Conservation (phyloP, 1,284 basidiomycete genomes). For the Phellopilus nigrolimitatus region DNA sequence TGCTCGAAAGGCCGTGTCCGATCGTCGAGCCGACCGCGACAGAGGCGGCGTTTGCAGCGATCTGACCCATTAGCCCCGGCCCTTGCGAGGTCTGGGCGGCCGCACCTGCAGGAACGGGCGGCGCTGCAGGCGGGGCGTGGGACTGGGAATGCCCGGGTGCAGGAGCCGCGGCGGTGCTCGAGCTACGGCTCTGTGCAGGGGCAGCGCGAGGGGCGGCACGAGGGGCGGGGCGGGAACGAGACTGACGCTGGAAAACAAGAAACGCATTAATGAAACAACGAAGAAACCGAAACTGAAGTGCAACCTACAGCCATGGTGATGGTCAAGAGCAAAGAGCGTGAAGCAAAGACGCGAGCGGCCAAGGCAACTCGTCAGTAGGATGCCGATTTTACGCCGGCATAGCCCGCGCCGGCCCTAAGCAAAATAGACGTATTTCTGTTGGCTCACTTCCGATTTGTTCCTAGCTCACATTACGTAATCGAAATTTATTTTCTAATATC, state of each 20-base stretch:
- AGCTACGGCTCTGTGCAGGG: slow-evolving; percentile 39
- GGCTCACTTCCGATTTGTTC: slow-evolving; percentile 3
- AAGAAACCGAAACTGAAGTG: background rate
- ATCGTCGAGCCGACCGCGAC: slow-evolving; percentile 82
- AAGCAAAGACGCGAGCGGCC: slow-evolving; percentile 12
- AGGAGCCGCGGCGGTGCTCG: slow-evolving; percentile 35
- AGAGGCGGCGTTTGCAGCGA: slow-evolving; percentile 86
- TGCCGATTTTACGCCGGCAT: slow-evolving; percentile 8
- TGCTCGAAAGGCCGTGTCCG: slow-evolving; percentile 78
- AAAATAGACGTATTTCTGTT: background rate
- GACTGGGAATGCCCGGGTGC: slow-evolving; percentile 37
- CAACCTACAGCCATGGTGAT: slow-evolving; percentile 58
- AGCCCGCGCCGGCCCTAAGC: background rate
- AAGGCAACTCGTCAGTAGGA: background rate
- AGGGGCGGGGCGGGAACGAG: slow-evolving; percentile 47
- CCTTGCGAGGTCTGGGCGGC: slow-evolving; percentile 35
- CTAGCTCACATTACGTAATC: too few species aligned
- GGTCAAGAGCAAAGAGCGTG: slow-evolving; percentile 20
- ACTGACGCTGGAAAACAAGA: slow-evolving; percentile 45
- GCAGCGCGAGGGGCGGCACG: slow-evolving; percentile 38
- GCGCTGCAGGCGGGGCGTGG: slow-evolving; percentile 32
- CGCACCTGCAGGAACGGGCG: slow-evolving; percentile 34
- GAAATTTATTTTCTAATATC: background rate
- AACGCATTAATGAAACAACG: slow-evolving; percentile 5
- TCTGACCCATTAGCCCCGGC: slow-evolving; percentile 71